Conservation (phyloP, 2,329 filamentous ascomycete species). For the Cladophialophora psammophila region DNA sequence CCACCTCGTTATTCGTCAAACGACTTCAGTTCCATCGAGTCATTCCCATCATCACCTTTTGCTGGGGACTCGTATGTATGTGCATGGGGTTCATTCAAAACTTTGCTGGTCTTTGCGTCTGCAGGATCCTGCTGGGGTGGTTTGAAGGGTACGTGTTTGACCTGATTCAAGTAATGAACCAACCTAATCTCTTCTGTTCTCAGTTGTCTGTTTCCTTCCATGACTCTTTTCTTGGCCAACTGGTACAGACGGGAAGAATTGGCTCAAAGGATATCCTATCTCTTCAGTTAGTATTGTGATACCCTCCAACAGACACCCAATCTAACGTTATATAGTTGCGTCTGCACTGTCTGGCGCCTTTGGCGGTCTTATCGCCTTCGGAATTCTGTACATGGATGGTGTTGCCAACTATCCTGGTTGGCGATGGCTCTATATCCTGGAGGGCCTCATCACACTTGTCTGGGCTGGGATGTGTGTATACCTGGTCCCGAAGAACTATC, state of each 20-base stretch:
- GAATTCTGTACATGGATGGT: slow-evolving; percentile 56
- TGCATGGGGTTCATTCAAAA: slow-evolving; percentile 56
- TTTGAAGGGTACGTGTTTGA: slow-evolving; percentile 45
- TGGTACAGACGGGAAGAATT: slow-evolving; percentile 52
- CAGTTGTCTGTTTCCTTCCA: slow-evolving; percentile 47
- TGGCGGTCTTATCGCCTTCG: slow-evolving; percentile 38
- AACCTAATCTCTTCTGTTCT: slow-evolving; percentile 27
- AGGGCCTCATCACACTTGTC: slow-evolving; percentile 44
- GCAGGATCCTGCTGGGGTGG: slow-evolving; percentile 49
- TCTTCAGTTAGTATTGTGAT: slow-evolving; percentile 44
- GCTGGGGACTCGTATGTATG: slow-evolving; percentile 60
- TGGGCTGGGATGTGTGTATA: slow-evolving; percentile 41
- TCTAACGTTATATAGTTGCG: slow-evolving; percentile 27
- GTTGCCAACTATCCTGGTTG: slow-evolving; percentile 52
- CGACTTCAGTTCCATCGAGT: slow-evolving; percentile 54
- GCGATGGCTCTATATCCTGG: slow-evolving; percentile 43
- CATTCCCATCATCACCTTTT: slow-evolving; percentile 50
- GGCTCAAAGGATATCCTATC: slow-evolving; percentile 51
- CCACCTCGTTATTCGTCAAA: slow-evolving; percentile 58
- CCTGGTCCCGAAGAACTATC: slow-evolving; percentile 45
- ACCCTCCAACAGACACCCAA: neutral
- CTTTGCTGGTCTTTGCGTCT: slow-evolving; percentile 51
- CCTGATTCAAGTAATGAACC: neutral
- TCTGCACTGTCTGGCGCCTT: slow-evolving; percentile 37
- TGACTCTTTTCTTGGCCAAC: slow-evolving; percentile 52